Base-by-base conservation (phyloP, 345 rosid genomes). In the Eucalyptus pauciflora region DNA sequence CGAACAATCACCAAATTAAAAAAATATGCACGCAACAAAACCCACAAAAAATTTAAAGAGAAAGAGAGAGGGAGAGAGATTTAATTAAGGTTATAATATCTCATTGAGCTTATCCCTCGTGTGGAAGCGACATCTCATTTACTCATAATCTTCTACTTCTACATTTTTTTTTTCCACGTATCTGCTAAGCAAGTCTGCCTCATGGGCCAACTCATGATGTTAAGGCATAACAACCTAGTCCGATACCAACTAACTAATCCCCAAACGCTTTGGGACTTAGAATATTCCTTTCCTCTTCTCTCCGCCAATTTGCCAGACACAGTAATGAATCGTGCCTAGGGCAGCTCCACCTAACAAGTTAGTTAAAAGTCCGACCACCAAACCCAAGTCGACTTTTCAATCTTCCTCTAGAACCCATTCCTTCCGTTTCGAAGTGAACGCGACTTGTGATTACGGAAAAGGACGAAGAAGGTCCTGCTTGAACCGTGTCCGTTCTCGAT, bases 141-240 rank as follows among this genome's bases (percentile, higher is more conserved):
- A 51, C 54, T 51, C 11, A 54, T 54, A 54, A 54, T 1, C 5
- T 22, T 54, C 60, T 22, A 22, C 25, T 54, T 8, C 8, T 8
- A 20, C 22, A 20, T 54, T 0, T 54, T 52, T 50, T 50, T 18
- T 54, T 0, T 54, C 25, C 60, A 8, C 0, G 14, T 5, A 60
- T 60, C 31, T 11, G 67, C 29, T 2, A 25, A 37, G 81, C 13
- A 22, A 37, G 48, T 24, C 29, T 56, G 62, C 27, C 83, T 71
- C 10, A 5, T 37, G 83, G 83, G 22, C 48, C 5, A 76, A 76
- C 27, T 37, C 13, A 24, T 37, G 27, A 37, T 76, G 46, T 20
- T 2, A 37, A 5, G 81, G 48, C 85, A 41, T 20, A 41, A 41
- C 85, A 76, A 76, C 29, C 29, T 41, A 76, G 3, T 20, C 48